phyloP scores from a whole-genome alignment of 2,329 filamentous ascomycete species.

The Berkeleyomyces rouxiae region DNA sequence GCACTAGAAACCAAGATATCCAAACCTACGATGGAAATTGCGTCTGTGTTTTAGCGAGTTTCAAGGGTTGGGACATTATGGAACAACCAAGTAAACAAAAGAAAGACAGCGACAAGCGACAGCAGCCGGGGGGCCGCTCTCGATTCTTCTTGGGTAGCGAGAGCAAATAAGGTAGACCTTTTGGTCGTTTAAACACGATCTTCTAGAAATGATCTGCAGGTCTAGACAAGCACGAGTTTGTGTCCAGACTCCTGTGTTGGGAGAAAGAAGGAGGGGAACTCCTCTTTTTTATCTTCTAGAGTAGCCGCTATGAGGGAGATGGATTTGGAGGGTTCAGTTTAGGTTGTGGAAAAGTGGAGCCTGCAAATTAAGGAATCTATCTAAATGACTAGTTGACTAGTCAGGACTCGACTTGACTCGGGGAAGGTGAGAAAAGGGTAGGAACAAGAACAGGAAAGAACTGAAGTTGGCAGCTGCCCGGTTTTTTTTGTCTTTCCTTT shows the following conservation, averaged over 20 bases:
- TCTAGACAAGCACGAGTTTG: neutral
- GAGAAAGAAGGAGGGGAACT: neutral
- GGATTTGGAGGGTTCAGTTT: neutral
- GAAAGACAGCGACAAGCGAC: neutral
- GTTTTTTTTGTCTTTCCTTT: neutral
- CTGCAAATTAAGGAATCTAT: neutral
- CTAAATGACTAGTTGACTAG: too few species aligned
- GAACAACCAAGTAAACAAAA: slow-evolving; percentile 1
- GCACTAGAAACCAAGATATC: neutral
- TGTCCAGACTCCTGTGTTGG: neutral
- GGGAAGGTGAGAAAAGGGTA: neutral
- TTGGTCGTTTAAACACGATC: neutral
- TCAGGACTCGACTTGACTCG: neutral
- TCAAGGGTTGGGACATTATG: slow-evolving; percentile 25
- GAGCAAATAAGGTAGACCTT: neutral
- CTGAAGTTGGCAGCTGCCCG: neutral
- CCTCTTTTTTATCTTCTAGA: neutral
- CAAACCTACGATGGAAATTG: slow-evolving; percentile 23
- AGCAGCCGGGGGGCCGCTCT: neutral
- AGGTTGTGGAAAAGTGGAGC: neutral
- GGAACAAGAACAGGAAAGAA: neutral
- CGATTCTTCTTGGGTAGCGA: neutral
- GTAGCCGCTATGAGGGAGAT: neutral
- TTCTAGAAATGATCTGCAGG: slow-evolving; percentile 1
- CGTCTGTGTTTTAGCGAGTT: slow-evolving; percentile 34